phyloP scores from a whole-genome alignment of 192 early-diverging fungal genomes.

The Mortierella claussenii region DNA sequence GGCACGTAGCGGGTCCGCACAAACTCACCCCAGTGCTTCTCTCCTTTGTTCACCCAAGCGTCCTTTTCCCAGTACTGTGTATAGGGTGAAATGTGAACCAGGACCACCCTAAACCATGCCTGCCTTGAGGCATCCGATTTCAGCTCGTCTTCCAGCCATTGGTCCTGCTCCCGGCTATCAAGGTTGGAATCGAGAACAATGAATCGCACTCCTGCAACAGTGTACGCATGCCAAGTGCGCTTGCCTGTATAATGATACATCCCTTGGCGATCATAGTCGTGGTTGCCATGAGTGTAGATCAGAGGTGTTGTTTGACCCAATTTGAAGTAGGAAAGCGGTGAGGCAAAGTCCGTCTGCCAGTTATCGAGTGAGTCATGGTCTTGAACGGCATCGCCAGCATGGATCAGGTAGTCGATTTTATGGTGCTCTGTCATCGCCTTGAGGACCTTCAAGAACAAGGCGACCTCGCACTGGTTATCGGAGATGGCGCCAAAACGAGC shows the following conservation, averaged over 20 bases:
- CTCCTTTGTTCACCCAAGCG: conserved; percentile 71
- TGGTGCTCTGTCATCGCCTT: conserved; percentile 46
- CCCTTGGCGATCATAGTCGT: conserved; percentile 70
- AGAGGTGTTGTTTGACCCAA: conserved; percentile 68
- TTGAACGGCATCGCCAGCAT: conserved; percentile 79
- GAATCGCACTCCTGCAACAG: conserved; percentile 69
- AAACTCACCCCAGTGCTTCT: conserved; percentile 79
- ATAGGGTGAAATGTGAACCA: conserved; percentile 80
- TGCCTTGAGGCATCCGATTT: conserved; percentile 59
- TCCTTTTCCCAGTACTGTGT: conserved; percentile 81
- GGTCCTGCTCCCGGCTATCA: conserved; percentile 66
- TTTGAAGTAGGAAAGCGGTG: conserved; percentile 66
- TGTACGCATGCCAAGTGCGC: conserved; percentile 66
- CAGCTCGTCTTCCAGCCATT: conserved; percentile 70
- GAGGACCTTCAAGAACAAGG: conserved; percentile 32
- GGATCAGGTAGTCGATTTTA: conserved; percentile 66
- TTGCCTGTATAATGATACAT: conserved; percentile 63
- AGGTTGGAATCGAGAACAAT: conserved; percentile 78
- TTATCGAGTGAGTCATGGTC: conserved; percentile 63
- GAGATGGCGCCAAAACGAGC: conserved; percentile 59
- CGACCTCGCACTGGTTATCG: conserved; percentile 55
- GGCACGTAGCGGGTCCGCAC: conserved; percentile 71
- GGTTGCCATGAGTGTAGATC: conserved; percentile 81
- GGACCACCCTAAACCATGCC: conserved; percentile 71
- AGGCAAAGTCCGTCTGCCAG: conserved; percentile 77